Evolutionary conservation across 1,284 basidiomycete genomes (phyloP).

Genomic region (Cryptococcus deneoformans): DNA sequence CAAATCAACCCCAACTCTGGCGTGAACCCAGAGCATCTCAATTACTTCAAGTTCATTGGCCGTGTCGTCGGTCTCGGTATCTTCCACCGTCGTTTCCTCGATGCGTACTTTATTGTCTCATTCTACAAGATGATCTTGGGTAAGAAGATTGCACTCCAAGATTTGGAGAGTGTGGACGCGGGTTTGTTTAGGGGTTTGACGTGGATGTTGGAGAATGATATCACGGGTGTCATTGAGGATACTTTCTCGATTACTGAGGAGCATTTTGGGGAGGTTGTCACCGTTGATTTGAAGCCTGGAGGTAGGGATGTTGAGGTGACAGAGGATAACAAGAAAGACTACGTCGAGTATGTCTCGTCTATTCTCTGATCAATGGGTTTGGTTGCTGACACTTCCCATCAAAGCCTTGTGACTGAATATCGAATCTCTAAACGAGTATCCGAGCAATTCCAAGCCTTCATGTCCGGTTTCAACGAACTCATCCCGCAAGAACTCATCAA

Average conservation of each 20-base stretch:
- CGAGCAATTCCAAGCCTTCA: constrained; percentile 95
- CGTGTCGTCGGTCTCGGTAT: constrained; percentile 91
- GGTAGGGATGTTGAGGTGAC: constrained; percentile 85
- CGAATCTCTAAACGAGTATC: constrained; percentile 89
- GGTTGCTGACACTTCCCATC: constrained; percentile 2
- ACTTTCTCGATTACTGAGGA: constrained; percentile 95
- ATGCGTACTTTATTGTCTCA: constrained; percentile 97
- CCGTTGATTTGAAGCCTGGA: constrained; percentile 84
- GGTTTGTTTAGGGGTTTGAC: constrained; percentile 86
- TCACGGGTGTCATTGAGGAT: constrained; percentile 90
- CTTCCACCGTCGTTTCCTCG: constrained; percentile 97
- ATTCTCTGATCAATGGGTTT: neutral
- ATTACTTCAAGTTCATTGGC: constrained; percentile 99
- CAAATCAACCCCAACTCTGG: constrained; percentile 98
- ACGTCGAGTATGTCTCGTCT: constrained; percentile 65
- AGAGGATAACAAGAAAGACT: constrained; percentile 98
- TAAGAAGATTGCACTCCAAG: constrained; percentile 79
- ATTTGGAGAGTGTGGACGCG: constrained; percentile 86
- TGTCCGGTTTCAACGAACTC: constrained; percentile 91
- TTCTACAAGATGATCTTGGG: constrained; percentile 99
- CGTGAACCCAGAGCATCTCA: constrained; percentile 97
- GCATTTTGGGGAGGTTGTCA: constrained; percentile 94
- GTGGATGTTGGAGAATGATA: constrained; percentile 99
- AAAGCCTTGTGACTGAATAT: constrained; percentile 78
- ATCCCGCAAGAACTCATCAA: constrained; percentile 93